These are phyloP conservation scores for Paraconiothyrium sp. DNA, from an alignment of 2,329 filamentous ascomycete species.

Conservation along the genomic window DNA sequence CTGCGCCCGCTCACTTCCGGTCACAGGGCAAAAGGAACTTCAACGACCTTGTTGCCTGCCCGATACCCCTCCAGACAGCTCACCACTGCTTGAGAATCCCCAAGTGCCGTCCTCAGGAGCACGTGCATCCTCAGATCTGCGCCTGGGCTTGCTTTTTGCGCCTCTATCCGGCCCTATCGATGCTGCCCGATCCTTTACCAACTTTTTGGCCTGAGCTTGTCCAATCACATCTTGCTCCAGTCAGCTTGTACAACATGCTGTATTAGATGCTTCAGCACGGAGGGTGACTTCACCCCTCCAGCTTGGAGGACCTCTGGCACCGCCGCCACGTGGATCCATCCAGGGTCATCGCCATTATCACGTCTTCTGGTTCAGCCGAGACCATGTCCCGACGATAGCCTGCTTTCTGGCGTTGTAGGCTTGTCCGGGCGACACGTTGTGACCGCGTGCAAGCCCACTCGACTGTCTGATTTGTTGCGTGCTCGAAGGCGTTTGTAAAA, in stretches of 20 bases:
- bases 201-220: background rate
- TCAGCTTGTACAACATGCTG: background rate
- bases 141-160: constrained; percentile 13
- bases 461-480: constrained; percentile 15
- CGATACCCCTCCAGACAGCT: background rate
- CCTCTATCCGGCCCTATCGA: constrained; percentile 14
- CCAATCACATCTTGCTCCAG: background rate
- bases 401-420: constrained; percentile 14
- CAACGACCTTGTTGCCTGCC: background rate
- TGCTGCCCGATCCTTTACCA: constrained; percentile 13
- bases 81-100: constrained; percentile 20
- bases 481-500: constrained; percentile 9
- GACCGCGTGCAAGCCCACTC: constrained; percentile 14
- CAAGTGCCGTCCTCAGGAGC: constrained; percentile 8
- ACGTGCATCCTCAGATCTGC: constrained; percentile 17
- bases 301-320: constrained; percentile 17
- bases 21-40: constrained; percentile 24
- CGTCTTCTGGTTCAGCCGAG: constrained; percentile 19
- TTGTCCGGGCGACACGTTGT: constrained; percentile 11
- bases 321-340: constrained; percentile 38
- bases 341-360: constrained; percentile 19
- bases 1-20: constrained; percentile 15
- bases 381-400: constrained; percentile 32
- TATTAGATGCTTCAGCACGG: background rate
- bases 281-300: constrained; percentile 16